These are phyloP conservation scores for Fusarium compactum DNA, from an alignment of 2,329 filamentous ascomycete genomes.

Conservation along the genomic window DNA sequence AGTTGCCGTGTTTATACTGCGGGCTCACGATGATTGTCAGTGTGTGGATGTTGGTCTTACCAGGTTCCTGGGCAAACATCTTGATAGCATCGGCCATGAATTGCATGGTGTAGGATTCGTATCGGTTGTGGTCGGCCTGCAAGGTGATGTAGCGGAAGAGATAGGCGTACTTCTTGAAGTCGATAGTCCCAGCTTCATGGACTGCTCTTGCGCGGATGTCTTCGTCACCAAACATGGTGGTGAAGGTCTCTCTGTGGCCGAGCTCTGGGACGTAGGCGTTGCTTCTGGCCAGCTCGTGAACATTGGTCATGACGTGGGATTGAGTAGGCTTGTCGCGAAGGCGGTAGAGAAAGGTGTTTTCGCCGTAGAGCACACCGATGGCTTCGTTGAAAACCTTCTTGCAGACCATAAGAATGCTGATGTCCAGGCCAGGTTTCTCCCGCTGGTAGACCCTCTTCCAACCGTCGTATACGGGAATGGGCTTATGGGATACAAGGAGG, in stretches of 20 bases:
- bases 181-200: constrained; percentile 45
- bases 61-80: constrained; percentile 49
- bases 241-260: neutral
- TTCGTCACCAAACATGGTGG: neutral
- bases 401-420: constrained; percentile 55
- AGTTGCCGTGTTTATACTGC: constrained; percentile 18
- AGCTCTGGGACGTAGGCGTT: constrained; percentile 17
- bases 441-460: constrained; percentile 53
- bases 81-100: constrained; percentile 54
- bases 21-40: constrained; percentile 58
- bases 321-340: constrained; percentile 54
- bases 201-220: constrained; percentile 12
- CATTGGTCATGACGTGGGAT: constrained; percentile 23
- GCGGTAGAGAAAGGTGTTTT: constrained; percentile 62
- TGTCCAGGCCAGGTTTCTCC: constrained; percentile 49
- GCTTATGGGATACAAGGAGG: constrained; percentile 49
- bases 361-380: constrained; percentile 58
- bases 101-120: constrained; percentile 36
- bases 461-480: constrained; percentile 51
- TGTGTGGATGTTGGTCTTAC: constrained; percentile 53
- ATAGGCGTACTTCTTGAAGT: constrained; percentile 52
- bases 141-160: constrained; percentile 58
- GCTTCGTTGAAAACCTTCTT: constrained; percentile 54
- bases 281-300: constrained; percentile 35
- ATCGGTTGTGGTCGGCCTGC: constrained; percentile 58